Evolutionary conservation across 306 rosid species (phyloP).

Genomic region (Potentilla sterilis): DNA sequence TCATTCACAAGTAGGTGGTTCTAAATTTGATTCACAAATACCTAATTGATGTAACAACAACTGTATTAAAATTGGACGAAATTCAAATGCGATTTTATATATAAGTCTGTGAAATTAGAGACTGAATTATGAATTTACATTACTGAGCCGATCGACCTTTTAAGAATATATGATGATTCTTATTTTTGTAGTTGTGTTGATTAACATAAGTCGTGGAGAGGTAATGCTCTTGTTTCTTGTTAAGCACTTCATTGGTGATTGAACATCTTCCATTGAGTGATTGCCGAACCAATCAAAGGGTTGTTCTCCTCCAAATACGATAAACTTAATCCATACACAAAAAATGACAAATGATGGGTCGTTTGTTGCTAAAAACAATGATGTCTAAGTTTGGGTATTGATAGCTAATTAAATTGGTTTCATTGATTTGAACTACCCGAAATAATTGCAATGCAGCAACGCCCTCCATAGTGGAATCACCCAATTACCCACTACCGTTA

Average conservation of each 20-base stretch:
- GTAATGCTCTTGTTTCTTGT: neutral
- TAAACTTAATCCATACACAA: neutral
- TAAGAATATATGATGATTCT: too few relatives aligned
- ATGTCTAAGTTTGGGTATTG: neutral
- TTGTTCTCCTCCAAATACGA: neutral
- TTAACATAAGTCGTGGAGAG: neutral
- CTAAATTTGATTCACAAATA: too few relatives aligned
- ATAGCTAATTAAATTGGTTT: neutral
- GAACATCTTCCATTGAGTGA: neutral
- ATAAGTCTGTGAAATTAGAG: too few relatives aligned
- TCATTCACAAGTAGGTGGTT: too few relatives aligned
- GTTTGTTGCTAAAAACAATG: neutral
- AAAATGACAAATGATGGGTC: neutral
- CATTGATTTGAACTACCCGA: neutral
- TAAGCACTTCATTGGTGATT: slow-evolving; percentile 4
- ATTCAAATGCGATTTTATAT: too few relatives aligned
- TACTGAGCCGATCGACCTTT: accelerated
- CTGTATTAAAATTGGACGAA: too few relatives aligned
- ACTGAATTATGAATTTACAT: too few relatives aligned
- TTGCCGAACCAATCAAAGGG: neutral
- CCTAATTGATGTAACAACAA: neutral
- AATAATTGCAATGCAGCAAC: slow-evolving; percentile 3
- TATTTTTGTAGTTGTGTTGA: neutral
- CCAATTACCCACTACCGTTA: neutral
- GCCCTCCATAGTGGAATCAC: slow-evolving; percentile 9